A percentile compares a stretch with the other conserved stretches of the same genome.
Conservation (phyloP, 768 basidiomycete species). For the Dentipellis sp. region DNA sequence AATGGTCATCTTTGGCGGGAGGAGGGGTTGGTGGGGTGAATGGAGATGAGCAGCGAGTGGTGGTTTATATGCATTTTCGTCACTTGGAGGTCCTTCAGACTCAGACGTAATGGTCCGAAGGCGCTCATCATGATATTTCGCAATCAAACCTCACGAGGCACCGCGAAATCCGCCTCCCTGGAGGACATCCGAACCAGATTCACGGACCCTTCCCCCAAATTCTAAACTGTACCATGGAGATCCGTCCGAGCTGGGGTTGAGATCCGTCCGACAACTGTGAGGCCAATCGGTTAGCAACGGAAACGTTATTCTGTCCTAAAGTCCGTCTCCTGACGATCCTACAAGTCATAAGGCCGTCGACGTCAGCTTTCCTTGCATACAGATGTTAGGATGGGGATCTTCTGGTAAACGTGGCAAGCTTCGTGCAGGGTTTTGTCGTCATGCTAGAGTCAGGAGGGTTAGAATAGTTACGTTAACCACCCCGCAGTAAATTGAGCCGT, state of each 20-base stretch:
- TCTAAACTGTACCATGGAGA: not conserved
- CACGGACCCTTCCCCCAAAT: not conserved
- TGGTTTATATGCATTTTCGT: not conserved
- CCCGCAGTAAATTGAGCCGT: too few relatives aligned
- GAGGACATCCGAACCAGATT: not conserved
- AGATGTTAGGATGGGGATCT: too few relatives aligned
- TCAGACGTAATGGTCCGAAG: not conserved
- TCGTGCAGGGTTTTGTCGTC: too few relatives aligned
- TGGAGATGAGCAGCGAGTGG: not conserved
- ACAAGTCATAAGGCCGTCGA: too few relatives aligned
- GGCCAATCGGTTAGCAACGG: not conserved
- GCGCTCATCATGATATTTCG: not conserved
- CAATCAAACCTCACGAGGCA: not conserved
- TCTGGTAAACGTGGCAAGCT: too few relatives aligned
- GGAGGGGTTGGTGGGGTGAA: not conserved
- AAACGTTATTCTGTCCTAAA: too few relatives aligned
- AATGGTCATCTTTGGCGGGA: slow-evolving; percentile 8
- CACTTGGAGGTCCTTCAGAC: not conserved
- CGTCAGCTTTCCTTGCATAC: too few relatives aligned
- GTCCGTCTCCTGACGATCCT: too few relatives aligned
- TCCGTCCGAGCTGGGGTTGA: not conserved
- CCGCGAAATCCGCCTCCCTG: not conserved
- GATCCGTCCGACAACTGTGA: not conserved
- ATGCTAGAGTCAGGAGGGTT: too few relatives aligned
- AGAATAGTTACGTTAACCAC: too few relatives aligned